Evolutionary conservation across 2,329 filamentous ascomycete genomes (phyloP), one percentile per base, ranked within the genome.

Genomic region (Aspergillus sp.): DNA sequence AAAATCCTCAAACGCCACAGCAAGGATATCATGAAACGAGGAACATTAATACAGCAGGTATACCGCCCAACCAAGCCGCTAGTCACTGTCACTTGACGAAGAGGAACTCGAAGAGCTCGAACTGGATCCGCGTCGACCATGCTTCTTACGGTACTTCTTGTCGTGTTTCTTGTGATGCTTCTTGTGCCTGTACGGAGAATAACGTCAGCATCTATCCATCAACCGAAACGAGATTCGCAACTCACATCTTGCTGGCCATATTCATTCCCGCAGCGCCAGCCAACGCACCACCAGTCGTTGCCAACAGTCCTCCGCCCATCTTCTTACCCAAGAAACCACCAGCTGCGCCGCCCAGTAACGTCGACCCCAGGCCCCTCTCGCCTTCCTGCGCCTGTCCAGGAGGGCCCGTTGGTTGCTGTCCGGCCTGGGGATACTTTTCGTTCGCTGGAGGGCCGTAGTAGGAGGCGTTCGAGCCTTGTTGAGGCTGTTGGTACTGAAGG

Each of bases 311-410:
- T 12, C 62, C 63, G 3, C 64, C 65, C n/a, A 68, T 42, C 42
- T 68, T 65, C 41, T 67, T 61, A 6, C 64, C 65, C 2, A 64
- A 39, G 43, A 66, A 60, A 1, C 64, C 67, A 43, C 69, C 69
- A 3, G 62, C 66, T 1, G 65, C 65, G 33, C 61, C 67, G 20
- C 70, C 70, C 25, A 69, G 43, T 7, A 70, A 49, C 2, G 67
- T 65, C 9, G 67, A 61, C 2, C 64, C 67, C 9, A 71, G 51
- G 15, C 65, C 63, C 39, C 60, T 67, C 19, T 68, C 66, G 7
- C 61, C 64, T 17, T 35, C 33, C 33, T n/a, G 33, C 2, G 33
- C 13, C 33, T 35, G 32, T 43, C 65, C 60, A 25, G 57, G 52
- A 10, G 53, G 55, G 22, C 44, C 55, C 22, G 50, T 54, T 17